Base-by-base conservation (phyloP, 345 rosid genomes). In the Combretum micranthum region DNA sequence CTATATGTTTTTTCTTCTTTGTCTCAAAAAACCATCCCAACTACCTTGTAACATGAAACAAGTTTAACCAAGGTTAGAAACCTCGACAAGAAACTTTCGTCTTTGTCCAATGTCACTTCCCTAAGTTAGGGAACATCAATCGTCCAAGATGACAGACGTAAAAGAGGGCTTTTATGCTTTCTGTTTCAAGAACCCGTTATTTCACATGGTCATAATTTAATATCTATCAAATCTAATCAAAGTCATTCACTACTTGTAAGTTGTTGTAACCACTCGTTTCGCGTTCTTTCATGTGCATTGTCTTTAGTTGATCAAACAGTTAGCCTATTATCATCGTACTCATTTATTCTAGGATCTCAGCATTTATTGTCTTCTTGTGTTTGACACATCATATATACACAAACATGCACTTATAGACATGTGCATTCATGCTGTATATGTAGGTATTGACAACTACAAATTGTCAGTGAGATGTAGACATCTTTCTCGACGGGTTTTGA, bases 371-470 rank as follows among this genome's bases (percentile, higher is more conserved):
- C 39, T 32, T 32, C 39, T 32, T 1, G 9, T 32, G 3, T 32
- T 32, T 32, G 39, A 32, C 39, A 5, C 9, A 32, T 0, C 4
- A 1, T 32, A 6, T 15, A 48, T 20, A 21, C 26, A 44, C 45
- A 19, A 13, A 32, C 42, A 44, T 56, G 49, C 53, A 49, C 58
- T 52, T 48, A 8, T 13, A 18, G 53, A 47, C 68, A 65, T 60
- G 79, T 57, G 66, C 64, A 10, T 43, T 42, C 48, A 12, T 22
- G 37, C 23, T 52, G 19, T 43, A 49, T 9, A 50, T 32, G 26
- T 21, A 62, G 64, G 17, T 52, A 62, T 46, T 62, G 64, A 69
- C 44, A 45, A 11, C 1, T 21, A 5, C 3, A 5, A 32, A 47
- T n/a, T 37, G n/a, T 17, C 32, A 47, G 61, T 21, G 5, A 19